Conservation (phyloP, 2,329 filamentous ascomycete genomes). For the Cladosporium colombiae region DNA sequence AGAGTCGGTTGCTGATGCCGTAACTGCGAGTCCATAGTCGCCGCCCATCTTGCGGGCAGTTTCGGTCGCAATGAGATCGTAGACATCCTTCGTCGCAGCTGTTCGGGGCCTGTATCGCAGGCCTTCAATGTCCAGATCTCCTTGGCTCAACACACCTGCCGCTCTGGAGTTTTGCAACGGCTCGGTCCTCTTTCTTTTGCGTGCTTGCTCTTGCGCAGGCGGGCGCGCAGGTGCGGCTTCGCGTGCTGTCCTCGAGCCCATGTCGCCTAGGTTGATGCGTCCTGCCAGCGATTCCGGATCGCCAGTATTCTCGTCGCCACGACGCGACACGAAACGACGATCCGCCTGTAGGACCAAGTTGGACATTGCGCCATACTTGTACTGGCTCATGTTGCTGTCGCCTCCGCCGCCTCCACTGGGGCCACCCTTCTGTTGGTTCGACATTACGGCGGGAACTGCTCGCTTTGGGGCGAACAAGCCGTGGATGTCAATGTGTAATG, state of each 20-base stretch:
- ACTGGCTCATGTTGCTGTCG: constrained; percentile 39
- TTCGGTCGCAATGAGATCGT: constrained; percentile 89
- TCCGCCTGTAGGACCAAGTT: constrained; percentile 99
- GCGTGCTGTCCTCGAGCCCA: constrained; percentile 81
- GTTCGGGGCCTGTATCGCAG: constrained; percentile 90
- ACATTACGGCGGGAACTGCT: constrained; percentile 16
- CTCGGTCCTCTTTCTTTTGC: constrained; percentile 79
- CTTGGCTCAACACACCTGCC: constrained; percentile 77
- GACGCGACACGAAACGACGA: constrained; percentile 88
- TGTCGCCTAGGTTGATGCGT: constrained; percentile 88
- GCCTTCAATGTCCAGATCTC: constrained; percentile 85
- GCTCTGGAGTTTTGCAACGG: constrained; percentile 65
- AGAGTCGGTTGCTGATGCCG: constrained; percentile 90
- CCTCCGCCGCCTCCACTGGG: constrained; percentile 26
- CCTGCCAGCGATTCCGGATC: constrained; percentile 97
- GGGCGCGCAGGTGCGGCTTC: constrained; percentile 73
- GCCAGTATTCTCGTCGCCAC: constrained; percentile 91
- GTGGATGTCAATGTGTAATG: constrained; percentile 17
- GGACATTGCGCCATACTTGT: constrained; percentile 65
- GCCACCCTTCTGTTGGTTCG: constrained; percentile 21
- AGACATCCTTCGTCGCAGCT: constrained; percentile 85
- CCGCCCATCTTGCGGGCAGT: constrained; percentile 87
- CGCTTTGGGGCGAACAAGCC: constrained; percentile 16
- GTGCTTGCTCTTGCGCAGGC: constrained; percentile 62
- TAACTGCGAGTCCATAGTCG: constrained; percentile 88